Evolutionary conservation across 495 filamentous ascomycete genomes (phyloP).

Genomic region (Ramalina intermedia): DNA sequence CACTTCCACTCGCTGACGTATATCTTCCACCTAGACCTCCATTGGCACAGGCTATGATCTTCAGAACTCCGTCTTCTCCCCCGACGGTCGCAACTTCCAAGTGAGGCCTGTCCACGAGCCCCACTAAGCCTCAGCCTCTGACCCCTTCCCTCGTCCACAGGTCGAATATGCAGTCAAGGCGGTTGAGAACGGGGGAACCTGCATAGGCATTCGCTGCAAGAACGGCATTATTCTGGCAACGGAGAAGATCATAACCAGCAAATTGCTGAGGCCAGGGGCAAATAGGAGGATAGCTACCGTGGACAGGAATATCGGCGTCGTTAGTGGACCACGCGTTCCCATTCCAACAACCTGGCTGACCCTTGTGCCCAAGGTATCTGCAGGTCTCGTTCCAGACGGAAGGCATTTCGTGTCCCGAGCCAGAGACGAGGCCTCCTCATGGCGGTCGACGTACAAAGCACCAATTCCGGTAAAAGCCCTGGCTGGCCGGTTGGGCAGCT

Average conservation of each 20-base stretch:
- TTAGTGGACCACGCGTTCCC: slow-evolving; percentile 23
- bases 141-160: slow-evolving; percentile 17
- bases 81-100: slow-evolving; percentile 97
- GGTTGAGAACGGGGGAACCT: slow-evolving; percentile 94
- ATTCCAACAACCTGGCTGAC: slow-evolving; percentile 1
- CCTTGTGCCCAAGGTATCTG: slow-evolving; percentile 51
- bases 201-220: slow-evolving; percentile 91
- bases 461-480: slow-evolving; percentile 80
- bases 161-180: slow-evolving; percentile 98
- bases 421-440: slow-evolving; percentile 78
- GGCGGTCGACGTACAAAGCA: slow-evolving; percentile 79
- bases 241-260: slow-evolving; percentile 91
- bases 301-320: slow-evolving; percentile 85
- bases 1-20: too few species aligned
- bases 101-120: slow-evolving; percentile 20
- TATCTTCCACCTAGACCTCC: slow-evolving; percentile 52
- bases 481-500: slow-evolving; percentile 80
- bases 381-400: slow-evolving; percentile 86
- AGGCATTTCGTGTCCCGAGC: slow-evolving; percentile 90
- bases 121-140: not conserved
- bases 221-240: slow-evolving; percentile 92
- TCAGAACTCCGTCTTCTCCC: slow-evolving; percentile 97
- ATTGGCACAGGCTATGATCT: slow-evolving; percentile 99
- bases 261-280: slow-evolving; percentile 79
- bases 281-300: slow-evolving; percentile 95